Evolutionary conservation across 1,139 yeast species (phyloP).

Genomic region (Ogataea hybrid): DNA sequence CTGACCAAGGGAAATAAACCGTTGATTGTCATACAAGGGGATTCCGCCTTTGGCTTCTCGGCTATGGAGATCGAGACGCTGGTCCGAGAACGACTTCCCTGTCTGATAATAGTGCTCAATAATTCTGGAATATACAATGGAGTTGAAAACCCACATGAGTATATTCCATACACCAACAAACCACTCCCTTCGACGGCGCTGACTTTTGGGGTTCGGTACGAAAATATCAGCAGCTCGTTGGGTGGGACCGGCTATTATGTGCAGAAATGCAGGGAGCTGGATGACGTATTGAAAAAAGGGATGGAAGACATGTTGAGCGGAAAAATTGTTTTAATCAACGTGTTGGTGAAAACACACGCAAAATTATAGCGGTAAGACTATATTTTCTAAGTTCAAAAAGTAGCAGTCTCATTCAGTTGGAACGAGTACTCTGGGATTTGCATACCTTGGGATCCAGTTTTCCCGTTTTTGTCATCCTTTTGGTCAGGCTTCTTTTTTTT

Average conservation of each 20-base stretch:
- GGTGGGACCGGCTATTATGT: slow-evolving; percentile 56
- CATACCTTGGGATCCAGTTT: neutral
- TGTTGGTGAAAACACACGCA: slow-evolving; percentile 46
- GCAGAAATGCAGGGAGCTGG: slow-evolving; percentile 39
- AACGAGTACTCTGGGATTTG: neutral
- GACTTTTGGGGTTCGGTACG: slow-evolving; percentile 52
- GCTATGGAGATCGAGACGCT: slow-evolving; percentile 67
- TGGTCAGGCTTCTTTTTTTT: slow-evolving; percentile 15
- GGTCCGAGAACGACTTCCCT: slow-evolving; percentile 48
- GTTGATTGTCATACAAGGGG: slow-evolving; percentile 64
- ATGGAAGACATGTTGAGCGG: slow-evolving; percentile 33
- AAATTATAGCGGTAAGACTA: slow-evolving; percentile 13
- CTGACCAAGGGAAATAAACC: slow-evolving; percentile 41
- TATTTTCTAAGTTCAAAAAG: neutral
- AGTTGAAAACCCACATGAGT: slow-evolving; percentile 35
- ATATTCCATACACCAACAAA: slow-evolving; percentile 18
- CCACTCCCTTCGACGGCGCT: slow-evolving; percentile 57
- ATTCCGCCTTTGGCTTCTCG: slow-evolving; percentile 70
- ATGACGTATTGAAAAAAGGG: slow-evolving; percentile 39
- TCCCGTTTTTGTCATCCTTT: slow-evolving; percentile 6
- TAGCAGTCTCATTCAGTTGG: neutral
- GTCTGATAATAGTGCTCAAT: slow-evolving; percentile 61
- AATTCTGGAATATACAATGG: slow-evolving; percentile 71
- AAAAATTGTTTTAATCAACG: slow-evolving; percentile 48
- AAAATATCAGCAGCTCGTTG: slow-evolving; percentile 48